phyloP scores from a whole-genome alignment of 2,329 filamentous ascomycete species.

The Balansia obtecta region DNA sequence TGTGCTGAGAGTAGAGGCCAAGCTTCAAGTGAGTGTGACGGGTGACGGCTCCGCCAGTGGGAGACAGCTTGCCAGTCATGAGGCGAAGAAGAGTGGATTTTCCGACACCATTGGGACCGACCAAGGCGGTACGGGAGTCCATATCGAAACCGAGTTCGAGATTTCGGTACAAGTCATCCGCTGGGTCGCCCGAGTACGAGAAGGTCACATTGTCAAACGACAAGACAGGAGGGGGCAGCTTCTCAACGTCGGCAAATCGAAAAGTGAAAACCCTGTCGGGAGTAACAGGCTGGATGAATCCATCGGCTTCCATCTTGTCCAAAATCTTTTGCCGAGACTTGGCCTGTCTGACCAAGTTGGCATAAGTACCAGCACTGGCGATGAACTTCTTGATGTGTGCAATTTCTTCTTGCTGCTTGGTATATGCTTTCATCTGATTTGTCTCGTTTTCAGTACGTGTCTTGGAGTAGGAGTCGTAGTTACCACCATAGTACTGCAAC shows the following conservation, averaged over 20 bases:
- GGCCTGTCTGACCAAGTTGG: constrained; percentile 96
- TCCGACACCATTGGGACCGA: constrained; percentile 97
- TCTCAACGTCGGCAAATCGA: constrained; percentile 96
- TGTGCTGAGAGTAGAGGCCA: constrained; percentile 96
- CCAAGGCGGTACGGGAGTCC: constrained; percentile 94
- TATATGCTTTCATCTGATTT: constrained; percentile 98
- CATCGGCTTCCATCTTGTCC: constrained; percentile 99
- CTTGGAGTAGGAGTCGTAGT: constrained; percentile 98
- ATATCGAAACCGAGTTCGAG: constrained; percentile 98
- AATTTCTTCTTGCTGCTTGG: constrained; percentile 99
- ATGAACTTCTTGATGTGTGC: constrained; percentile 99
- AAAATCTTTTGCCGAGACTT: constrained; percentile 99
- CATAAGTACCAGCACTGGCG: constrained; percentile 97
- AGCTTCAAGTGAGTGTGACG: constrained; percentile 98
- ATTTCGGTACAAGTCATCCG: constrained; percentile 92
- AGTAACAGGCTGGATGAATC: constrained; percentile 85
- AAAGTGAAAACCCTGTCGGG: constrained; percentile 88
- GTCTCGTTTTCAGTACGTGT: constrained; percentile 86
- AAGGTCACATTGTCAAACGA: constrained; percentile 97
- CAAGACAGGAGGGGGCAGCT: constrained; percentile 93
- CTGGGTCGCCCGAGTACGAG: constrained; percentile 81
- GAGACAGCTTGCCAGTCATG: constrained; percentile 90
- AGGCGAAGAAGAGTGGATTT: constrained; percentile 93
- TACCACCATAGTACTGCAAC: constrained; percentile 97
- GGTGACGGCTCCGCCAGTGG: constrained; percentile 69